Percentiles rank a stretch among this genome's conserved stretches.
Evolutionary conservation across 805 yeast genomes (phyloP).

Genomic region (Kazachstania taianensis): DNA sequence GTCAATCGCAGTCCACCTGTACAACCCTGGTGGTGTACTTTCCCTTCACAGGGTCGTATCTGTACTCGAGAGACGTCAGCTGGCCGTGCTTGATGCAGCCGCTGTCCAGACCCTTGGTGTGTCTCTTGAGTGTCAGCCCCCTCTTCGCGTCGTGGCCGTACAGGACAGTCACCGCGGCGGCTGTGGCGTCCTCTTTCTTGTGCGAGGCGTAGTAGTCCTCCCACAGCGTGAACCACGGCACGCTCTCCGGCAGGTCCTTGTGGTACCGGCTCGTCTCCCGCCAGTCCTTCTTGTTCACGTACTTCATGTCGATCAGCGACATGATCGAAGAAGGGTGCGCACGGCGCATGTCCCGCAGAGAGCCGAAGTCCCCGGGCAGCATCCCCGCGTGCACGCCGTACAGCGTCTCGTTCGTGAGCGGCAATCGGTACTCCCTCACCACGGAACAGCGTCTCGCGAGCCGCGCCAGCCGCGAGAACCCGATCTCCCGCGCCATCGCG

Average conservation of each 20-base stretch:
- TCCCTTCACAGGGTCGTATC: slow-evolving; percentile 3
- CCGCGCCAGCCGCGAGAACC: slow-evolving; percentile 10
- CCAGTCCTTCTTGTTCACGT: slow-evolving; percentile 56
- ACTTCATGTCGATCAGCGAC: slow-evolving; percentile 60
- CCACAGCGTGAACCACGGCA: slow-evolving; percentile 53
- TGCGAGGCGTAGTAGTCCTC: slow-evolving; percentile 30
- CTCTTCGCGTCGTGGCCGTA: slow-evolving; percentile 86
- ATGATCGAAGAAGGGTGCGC: slow-evolving; percentile 34
- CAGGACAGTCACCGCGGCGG: slow-evolving; percentile 36
- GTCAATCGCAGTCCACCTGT: neutral
- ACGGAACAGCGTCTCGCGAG: slow-evolving; percentile 17
- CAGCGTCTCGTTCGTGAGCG: slow-evolving; percentile 22
- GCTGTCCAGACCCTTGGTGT: slow-evolving; percentile 71
- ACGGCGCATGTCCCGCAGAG: no score
- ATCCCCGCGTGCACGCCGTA: slow-evolving; percentile 81
- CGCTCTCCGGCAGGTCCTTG: slow-evolving; percentile 10
- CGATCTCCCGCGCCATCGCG: slow-evolving; percentile 16
- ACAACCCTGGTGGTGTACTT: neutral
- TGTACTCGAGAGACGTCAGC: slow-evolving; percentile 43
- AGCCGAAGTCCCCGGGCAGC: slow-evolving; percentile 44
- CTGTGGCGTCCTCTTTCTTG: slow-evolving; percentile 6
- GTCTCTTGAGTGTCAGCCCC: slow-evolving; percentile 57
- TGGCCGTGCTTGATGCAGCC: slow-evolving; percentile 72
- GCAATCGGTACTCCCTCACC: slow-evolving; percentile 13
- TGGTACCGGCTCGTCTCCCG: slow-evolving; percentile 27